Percentiles rank a stretch among this genome's conserved stretches.
Evolutionary conservation across 179 eudicot species (phyloP).

Genomic region (Monotropa hypopitys): DNA sequence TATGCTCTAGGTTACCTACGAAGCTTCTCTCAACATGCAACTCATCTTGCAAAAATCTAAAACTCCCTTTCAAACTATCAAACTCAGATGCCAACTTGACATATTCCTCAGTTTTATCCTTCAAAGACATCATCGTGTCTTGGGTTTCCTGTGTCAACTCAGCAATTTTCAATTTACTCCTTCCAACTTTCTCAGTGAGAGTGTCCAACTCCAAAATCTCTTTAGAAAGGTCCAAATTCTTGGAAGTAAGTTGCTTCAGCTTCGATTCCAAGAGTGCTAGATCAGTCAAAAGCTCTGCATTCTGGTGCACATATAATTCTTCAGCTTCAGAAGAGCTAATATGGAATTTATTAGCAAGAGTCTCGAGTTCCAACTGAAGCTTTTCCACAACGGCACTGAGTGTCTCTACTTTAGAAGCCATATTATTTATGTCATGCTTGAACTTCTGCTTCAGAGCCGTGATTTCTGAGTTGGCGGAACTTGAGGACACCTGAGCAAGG

Average conservation of each 20-base stretch:
- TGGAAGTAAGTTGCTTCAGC: constrained; percentile 40
- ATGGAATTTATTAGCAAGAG: constrained; percentile 36
- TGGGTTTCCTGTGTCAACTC: constrained; percentile 44
- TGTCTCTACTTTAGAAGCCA: constrained; percentile 35
- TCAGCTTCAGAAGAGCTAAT: constrained; percentile 39
- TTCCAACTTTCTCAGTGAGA: constrained; percentile 44
- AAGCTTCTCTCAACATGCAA: constrained; percentile 34
- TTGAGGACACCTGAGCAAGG: constrained; percentile 32
- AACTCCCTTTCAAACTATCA: constrained; percentile 32
- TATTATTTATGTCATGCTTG: constrained; percentile 30
- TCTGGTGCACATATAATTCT: constrained; percentile 32
- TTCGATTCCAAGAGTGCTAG: constrained; percentile 44
- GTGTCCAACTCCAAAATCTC: constrained; percentile 37
- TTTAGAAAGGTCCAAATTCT: constrained; percentile 38
- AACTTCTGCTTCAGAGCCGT: constrained; percentile 39
- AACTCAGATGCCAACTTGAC: constrained; percentile 41
- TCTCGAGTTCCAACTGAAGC: constrained; percentile 50
- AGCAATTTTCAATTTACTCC: constrained; percentile 25
- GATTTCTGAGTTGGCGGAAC: constrained; percentile 31
- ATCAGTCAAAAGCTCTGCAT: constrained; percentile 41
- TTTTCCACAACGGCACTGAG: constrained; percentile 39
- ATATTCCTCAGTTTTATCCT: constrained; percentile 36
- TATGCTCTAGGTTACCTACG: constrained; percentile 34
- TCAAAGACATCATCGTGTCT: constrained; percentile 26
- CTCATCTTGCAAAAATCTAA: constrained; percentile 43